These are phyloP conservation scores for Mycena rebaudengoi DNA, from an alignment of 768 basidiomycete genomes.

Conservation along the genomic window DNA sequence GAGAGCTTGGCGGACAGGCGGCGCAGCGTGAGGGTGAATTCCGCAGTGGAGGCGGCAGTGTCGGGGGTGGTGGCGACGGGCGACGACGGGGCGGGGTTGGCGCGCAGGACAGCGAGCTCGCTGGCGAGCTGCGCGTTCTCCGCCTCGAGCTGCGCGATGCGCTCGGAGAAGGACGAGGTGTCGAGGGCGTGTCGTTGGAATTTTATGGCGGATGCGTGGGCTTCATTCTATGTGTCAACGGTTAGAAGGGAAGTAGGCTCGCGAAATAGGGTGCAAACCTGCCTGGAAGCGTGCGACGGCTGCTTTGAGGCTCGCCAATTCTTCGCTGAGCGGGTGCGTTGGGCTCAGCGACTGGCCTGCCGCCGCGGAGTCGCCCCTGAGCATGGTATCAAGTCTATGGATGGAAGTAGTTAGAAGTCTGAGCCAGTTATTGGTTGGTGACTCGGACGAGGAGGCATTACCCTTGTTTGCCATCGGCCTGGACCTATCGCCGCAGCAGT, in stretches of 20 bases:
- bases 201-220: constrained; percentile 55
- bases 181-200: constrained; percentile 59
- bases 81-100: constrained; percentile 45
- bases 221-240: constrained; percentile 48
- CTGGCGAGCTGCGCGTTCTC: constrained; percentile 51
- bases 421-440: too few relatives aligned
- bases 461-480: too few relatives aligned
- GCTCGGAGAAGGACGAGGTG: constrained; percentile 42
- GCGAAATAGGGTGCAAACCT: not conserved
- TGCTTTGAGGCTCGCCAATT: constrained; percentile 4
- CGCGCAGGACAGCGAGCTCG: constrained; percentile 51
- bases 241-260: not conserved
- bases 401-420: too few relatives aligned
- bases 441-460: too few relatives aligned
- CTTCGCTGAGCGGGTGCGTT: constrained; percentile 20
- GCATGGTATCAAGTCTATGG: too few relatives aligned
- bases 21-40: constrained; percentile 75
- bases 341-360: constrained; percentile 2
- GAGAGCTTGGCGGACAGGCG: constrained; percentile 74
- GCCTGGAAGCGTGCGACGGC: constrained; percentile 5
- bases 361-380: too few relatives aligned
- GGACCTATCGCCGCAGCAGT: too few relatives aligned
- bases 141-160: constrained; percentile 46
- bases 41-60: not conserved
- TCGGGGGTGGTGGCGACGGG: not conserved